Conservation (phyloP, 768 basidiomycete genomes). For the Phaeotremella skinneri region DNA sequence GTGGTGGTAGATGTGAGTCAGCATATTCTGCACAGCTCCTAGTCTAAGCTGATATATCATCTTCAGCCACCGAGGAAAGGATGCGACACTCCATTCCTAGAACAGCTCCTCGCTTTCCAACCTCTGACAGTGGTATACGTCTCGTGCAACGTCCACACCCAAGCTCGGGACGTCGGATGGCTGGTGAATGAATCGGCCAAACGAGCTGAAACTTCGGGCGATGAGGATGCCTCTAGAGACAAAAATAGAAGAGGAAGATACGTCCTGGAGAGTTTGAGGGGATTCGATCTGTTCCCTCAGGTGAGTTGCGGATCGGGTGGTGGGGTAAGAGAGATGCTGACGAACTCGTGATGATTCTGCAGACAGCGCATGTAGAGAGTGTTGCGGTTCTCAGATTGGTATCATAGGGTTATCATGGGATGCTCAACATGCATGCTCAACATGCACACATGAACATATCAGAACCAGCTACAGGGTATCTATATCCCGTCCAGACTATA, state of each 20-base stretch:
- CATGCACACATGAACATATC: not conserved
- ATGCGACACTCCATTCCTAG: slow-evolving; percentile 69
- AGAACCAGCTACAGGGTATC: too few species aligned
- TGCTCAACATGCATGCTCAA: too few species aligned
- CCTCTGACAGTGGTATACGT: slow-evolving; percentile 77
- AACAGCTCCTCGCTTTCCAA: slow-evolving; percentile 71
- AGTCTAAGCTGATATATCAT: not conserved
- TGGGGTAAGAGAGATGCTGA: not conserved
- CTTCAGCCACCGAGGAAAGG: slow-evolving; percentile 93
- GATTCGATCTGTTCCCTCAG: slow-evolving; percentile 94
- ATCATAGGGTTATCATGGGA: slow-evolving; percentile 5
- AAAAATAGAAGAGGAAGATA: slow-evolving; percentile 58
- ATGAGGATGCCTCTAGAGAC: slow-evolving; percentile 51
- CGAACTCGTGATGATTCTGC: not conserved
- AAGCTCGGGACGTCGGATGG: slow-evolving; percentile 70
- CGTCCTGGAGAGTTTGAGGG: slow-evolving; percentile 74
- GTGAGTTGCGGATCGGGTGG: slow-evolving; percentile 22
- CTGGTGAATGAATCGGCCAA: slow-evolving; percentile 55
- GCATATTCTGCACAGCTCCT: not conserved
- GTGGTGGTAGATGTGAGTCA: slow-evolving; percentile 50
- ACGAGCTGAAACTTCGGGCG: slow-evolving; percentile 52
- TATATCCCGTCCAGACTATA: too few species aligned
- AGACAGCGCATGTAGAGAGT: slow-evolving; percentile 85
- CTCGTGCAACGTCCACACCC: slow-evolving; percentile 89
- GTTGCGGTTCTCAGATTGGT: slow-evolving; percentile 53